Percentiles rank a stretch among this genome's conserved stretches.
These are phyloP conservation scores for Aspergillus carlsbadensis DNA, from an alignment of 495 filamentous ascomycete genomes.

Conservation along the genomic window DNA sequence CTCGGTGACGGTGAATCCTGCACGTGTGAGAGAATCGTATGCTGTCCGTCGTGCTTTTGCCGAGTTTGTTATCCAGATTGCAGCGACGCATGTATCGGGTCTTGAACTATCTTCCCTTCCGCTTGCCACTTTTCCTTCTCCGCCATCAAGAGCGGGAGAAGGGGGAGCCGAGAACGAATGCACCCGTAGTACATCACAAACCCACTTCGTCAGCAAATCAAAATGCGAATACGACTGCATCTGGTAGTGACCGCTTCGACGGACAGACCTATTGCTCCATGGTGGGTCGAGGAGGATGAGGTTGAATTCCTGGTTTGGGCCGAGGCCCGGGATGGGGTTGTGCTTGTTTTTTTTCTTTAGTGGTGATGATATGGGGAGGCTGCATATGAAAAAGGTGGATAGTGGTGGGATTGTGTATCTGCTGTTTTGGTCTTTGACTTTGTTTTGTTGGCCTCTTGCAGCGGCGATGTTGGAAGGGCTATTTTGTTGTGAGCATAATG, in stretches of 20 bases:
- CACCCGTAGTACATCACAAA: constrained; percentile 29
- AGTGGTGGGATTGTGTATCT: constrained; percentile 50
- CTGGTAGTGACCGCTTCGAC: constrained; percentile 64
- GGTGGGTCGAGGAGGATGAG: constrained; percentile 88
- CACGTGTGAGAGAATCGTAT: constrained; percentile 56
- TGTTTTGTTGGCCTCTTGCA: not conserved
- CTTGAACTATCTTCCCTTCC: too few relatives aligned
- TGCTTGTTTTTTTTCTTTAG: not conserved
- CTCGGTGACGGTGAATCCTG: constrained; percentile 64
- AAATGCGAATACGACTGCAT: constrained; percentile 45
- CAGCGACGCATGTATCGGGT: constrained; percentile 36
- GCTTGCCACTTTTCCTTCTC: not conserved
- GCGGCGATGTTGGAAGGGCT: not conserved
- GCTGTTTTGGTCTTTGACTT: not conserved
- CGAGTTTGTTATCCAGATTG: constrained; percentile 89
- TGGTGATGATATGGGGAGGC: constrained; percentile 23
- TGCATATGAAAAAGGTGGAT: constrained; percentile 52
- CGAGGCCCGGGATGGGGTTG: constrained; percentile 29
- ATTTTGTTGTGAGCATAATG: not conserved
- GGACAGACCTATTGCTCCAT: constrained; percentile 89
- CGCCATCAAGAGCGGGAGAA: not conserved
- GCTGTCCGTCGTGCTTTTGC: constrained; percentile 56
- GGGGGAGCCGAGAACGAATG: constrained; percentile 19
- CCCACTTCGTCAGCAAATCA: constrained; percentile 25
- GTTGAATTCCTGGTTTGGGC: constrained; percentile 55